A percentile compares a stretch with the other conserved stretches of the same genome.
Conservation (phyloP, 1,139 yeast species). For the Wickerhamomyces sp. region DNA sequence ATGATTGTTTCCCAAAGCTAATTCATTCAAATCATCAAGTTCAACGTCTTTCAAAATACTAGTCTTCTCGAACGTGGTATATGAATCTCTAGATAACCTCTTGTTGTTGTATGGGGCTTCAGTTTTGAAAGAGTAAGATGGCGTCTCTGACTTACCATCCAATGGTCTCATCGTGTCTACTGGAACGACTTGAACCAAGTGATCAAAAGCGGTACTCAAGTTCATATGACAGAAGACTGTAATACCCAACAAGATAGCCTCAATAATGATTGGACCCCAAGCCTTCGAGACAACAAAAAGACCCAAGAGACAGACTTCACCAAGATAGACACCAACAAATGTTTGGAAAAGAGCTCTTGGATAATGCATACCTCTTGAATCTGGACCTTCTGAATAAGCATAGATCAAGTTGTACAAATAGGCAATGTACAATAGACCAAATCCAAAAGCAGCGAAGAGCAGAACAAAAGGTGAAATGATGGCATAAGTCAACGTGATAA, state of each 20-base stretch:
- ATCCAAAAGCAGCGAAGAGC: conserved; percentile 65
- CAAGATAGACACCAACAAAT: conserved; percentile 81
- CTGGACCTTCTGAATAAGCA: conserved; percentile 59
- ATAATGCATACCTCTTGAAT: conserved; percentile 79
- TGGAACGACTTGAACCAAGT: conserved; percentile 55
- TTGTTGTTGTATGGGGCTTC: neutral
- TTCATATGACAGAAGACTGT: conserved; percentile 65
- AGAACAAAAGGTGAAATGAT: conserved; percentile 77
- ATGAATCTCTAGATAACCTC: conserved; percentile 8
- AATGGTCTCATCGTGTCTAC: conserved; percentile 59
- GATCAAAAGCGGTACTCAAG: conserved; percentile 57
- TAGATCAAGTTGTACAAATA: conserved; percentile 76
- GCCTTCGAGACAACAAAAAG: conserved; percentile 86
- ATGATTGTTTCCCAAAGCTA: conserved; percentile 15
- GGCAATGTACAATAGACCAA: conserved; percentile 69
- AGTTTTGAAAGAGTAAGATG: conserved; percentile 32
- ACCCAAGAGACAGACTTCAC: conserved; percentile 80
- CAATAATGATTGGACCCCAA: conserved; percentile 88
- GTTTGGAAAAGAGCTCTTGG: conserved; percentile 87
- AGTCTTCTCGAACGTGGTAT: conserved; percentile 3
- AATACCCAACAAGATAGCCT: conserved; percentile 55
- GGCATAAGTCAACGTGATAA: conserved; percentile 73
- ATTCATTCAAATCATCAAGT: conserved; percentile 18
- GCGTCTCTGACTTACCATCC: conserved; percentile 64
- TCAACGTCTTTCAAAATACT: conserved; percentile 8